Base-by-base conservation (phyloP, 2,329 filamentous ascomycete species). In the Hypoxylon sp. region DNA sequence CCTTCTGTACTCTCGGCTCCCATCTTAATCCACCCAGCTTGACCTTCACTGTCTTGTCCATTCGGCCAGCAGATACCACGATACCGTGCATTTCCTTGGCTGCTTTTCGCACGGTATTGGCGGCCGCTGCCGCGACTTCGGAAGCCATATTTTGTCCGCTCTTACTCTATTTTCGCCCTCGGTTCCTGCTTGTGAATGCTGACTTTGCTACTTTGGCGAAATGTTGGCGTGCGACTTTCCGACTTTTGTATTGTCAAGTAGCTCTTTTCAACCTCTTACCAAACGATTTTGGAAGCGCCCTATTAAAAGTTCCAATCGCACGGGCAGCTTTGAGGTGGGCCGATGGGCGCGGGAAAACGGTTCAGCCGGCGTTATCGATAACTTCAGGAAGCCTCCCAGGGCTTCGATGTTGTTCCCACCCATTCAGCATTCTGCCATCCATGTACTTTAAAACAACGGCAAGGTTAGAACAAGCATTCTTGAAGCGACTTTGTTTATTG, bases 11-110 rank as follows among this genome's bases (percentile, higher is more conserved):
- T 67, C 85, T 83, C 63, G 84, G 85, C 76, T 94, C 91, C 90
- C 90, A 95, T 76, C 87, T 85, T 75, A 89, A 87, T 12, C 85
- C 86, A 54, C 90, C 89, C 12, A 94, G 84, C 70, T 89, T 87
- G 67, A 94, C 92, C 79, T 92, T 94, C 61, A 94, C 91, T 2
- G 91, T 94, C 79, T 90, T 92, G 63, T 88, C 81, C 90, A 94
- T 94, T 63, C 90, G 84, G 19, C 92, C 92, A 5, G 91, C 88
- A 43, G 91, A 93, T 52, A 94, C 87, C 23, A 95, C 92, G 41
- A 95, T 87, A 67, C 91, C 91, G 65, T 85, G 83, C 61, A 88
- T 76, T 74, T 87, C 83, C 64, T 83, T 82, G 54, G 81, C 82
- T 52, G 82, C 81, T 57, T 78, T 79, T 57, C 79, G 79, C 61